phyloP scores from a whole-genome alignment of 805 yeast genomes.

The Vanderwaltozyma polyspora region DNA sequence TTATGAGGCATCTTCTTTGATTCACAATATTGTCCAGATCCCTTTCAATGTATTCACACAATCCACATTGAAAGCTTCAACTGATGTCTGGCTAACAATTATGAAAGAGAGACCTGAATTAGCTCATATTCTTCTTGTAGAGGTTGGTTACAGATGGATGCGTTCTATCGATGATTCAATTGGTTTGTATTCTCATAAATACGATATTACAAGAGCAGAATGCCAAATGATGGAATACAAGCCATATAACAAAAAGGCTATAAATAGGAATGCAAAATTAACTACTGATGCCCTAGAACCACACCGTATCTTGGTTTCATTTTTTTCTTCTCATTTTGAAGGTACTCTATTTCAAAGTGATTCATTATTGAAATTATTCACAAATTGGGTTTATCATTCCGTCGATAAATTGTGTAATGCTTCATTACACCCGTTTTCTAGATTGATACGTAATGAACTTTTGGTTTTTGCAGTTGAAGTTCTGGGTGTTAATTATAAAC shows the following conservation, averaged over 20 bases:
- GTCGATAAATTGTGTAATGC: constrained; percentile 43
- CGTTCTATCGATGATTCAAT: constrained; percentile 41
- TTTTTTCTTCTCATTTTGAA: constrained; percentile 68
- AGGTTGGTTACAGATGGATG: constrained; percentile 62
- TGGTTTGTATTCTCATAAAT: constrained; percentile 53
- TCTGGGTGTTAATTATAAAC: constrained; percentile 41
- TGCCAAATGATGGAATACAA: constrained; percentile 75
- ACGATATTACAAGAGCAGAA: constrained; percentile 50
- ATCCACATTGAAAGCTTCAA: constrained; percentile 48
- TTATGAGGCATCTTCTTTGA: constrained; percentile 30
- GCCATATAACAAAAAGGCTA: constrained; percentile 60
- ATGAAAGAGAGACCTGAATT: constrained; percentile 54
- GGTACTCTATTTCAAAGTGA: constrained; percentile 65
- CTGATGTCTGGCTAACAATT: constrained; percentile 71
- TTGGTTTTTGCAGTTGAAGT: constrained; percentile 58
- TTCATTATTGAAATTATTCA: constrained; percentile 57
- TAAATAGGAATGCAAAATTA: constrained; percentile 39
- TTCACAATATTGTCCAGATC: constrained; percentile 42
- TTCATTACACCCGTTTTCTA: constrained; percentile 73
- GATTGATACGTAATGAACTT: constrained; percentile 65
- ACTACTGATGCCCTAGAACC: constrained; percentile 48
- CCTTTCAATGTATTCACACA: constrained; percentile 64
- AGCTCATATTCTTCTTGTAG: constrained; percentile 52
- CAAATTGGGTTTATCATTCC: constrained; percentile 47
- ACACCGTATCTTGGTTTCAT: constrained; percentile 54